A percentile compares a stretch with the other conserved stretches of the same genome.
Conservation (phyloP, 108 stramenopile genomes). For the Tribonema minus region DNA sequence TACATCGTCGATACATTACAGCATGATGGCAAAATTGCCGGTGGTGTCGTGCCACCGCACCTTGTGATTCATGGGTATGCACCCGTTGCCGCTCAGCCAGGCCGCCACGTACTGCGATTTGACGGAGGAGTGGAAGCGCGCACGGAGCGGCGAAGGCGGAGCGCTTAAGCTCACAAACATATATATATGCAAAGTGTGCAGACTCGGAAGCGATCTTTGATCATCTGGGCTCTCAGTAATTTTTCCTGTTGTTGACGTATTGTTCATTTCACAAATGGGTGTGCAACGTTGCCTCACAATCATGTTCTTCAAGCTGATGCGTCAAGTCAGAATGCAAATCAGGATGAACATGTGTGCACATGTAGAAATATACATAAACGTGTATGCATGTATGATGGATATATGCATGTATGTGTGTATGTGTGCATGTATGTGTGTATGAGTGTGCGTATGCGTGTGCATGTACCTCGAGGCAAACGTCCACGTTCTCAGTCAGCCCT, state of each 20-base stretch:
- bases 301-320: too few relatives aligned
- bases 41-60: neutral
- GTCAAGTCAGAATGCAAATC: neutral
- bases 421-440: neutral
- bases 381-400: neutral
- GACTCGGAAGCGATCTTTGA: too few relatives aligned
- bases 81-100: conserved; percentile 85
- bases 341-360: neutral
- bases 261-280: too few relatives aligned
- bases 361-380: too few relatives aligned
- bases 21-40: too few relatives aligned
- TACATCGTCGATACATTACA: too few relatives aligned
- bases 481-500: conserved; percentile 70
- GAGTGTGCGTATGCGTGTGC: neutral
- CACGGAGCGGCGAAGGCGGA: too few relatives aligned
- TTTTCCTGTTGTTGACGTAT: too few relatives aligned
- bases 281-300: too few relatives aligned
- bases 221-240: too few relatives aligned
- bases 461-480: conserved; percentile 68
- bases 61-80: conserved; percentile 76
- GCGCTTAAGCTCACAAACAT: too few relatives aligned
- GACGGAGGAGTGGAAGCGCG: neutral
- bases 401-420: neutral
- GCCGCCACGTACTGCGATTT: conserved; percentile 68
- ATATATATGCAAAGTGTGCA: too few relatives aligned